Percentiles rank a stretch among this genome's conserved stretches.
Conservation (phyloP, 1,284 basidiomycete genomes). For the Naganishia sp. region DNA sequence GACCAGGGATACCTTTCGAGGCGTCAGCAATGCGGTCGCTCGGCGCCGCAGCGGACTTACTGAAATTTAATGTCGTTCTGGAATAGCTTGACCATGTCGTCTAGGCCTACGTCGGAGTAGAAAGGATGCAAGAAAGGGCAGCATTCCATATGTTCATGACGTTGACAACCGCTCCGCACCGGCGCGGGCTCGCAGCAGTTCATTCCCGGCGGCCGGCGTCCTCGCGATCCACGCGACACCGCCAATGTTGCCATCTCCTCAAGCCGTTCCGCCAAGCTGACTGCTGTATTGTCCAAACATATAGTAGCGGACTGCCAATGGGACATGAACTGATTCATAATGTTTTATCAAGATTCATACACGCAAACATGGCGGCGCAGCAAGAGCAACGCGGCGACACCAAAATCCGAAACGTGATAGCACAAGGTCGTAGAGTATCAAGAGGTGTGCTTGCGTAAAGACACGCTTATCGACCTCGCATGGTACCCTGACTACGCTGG, state of each 20-base stretch:
- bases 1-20: slow-evolving; percentile 32
- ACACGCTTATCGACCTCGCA: slow-evolving; percentile 42
- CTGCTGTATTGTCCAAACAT: too few species aligned
- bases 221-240: not conserved
- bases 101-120: not conserved
- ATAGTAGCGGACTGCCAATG: not conserved
- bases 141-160: not conserved
- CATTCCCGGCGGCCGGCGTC: not conserved
- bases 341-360: not conserved
- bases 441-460: not conserved
- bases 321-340: not conserved
- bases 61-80: slow-evolving; percentile 32
- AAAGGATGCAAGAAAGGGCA: too few species aligned
- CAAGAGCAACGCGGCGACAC: too few species aligned
- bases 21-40: not conserved
- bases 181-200: not conserved
- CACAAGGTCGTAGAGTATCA: not conserved
- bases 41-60: slow-evolving; percentile 14
- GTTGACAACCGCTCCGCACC: slow-evolving; percentile 3
- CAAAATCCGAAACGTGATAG: not conserved
- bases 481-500: slow-evolving; percentile 59
- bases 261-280: too few species aligned
- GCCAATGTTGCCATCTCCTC: too few species aligned
- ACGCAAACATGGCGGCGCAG: not conserved
- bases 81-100: slow-evolving; percentile 34